These are phyloP conservation scores for Mortierella sp. DNA, from an alignment of 371 early-diverging fungal species.

Conservation along the genomic window DNA sequence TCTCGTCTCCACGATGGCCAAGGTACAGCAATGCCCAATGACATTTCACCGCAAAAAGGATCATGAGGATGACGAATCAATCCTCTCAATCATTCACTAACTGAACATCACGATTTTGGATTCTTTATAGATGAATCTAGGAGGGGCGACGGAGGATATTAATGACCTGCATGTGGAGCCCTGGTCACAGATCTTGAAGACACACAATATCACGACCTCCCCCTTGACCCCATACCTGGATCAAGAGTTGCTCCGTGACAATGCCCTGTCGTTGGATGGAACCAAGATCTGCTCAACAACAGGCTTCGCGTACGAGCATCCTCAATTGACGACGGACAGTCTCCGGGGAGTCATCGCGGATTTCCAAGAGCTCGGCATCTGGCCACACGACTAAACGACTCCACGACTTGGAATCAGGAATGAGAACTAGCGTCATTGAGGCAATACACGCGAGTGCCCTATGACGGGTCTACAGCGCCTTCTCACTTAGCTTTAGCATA, in stretches of 20 bases:
- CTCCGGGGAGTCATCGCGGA: conserved; percentile 76
- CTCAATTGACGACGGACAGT: conserved; percentile 72
- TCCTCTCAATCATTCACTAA: too few relatives aligned
- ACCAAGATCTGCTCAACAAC: conserved; percentile 76
- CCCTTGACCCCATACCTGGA: conserved; percentile 95
- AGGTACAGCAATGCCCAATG: conserved; percentile 58
- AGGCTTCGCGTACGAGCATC: conserved; percentile 77
- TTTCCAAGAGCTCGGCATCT: conserved; percentile 70
- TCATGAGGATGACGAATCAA: too few relatives aligned
- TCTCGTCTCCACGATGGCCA: conserved; percentile 84
- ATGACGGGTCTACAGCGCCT: too few relatives aligned
- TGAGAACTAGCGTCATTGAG: neutral
- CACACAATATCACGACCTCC: conserved; percentile 74
- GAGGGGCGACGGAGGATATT: conserved; percentile 87
- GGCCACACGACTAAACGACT: conserved; percentile 65
- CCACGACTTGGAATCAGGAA: neutral
- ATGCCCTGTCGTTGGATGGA: conserved; percentile 83
- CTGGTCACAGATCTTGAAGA: conserved; percentile 73
- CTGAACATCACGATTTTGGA: too few relatives aligned
- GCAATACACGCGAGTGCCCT: neutral
- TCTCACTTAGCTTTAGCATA: too few relatives aligned
- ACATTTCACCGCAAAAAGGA: too few relatives aligned
- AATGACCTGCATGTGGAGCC: conserved; percentile 92
- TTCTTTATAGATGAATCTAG: conserved; percentile 74
- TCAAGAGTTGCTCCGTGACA: conserved; percentile 86